phyloP scores from a whole-genome alignment of 1,284 basidiomycete species.

The Heterobasidion parviporum region DNA sequence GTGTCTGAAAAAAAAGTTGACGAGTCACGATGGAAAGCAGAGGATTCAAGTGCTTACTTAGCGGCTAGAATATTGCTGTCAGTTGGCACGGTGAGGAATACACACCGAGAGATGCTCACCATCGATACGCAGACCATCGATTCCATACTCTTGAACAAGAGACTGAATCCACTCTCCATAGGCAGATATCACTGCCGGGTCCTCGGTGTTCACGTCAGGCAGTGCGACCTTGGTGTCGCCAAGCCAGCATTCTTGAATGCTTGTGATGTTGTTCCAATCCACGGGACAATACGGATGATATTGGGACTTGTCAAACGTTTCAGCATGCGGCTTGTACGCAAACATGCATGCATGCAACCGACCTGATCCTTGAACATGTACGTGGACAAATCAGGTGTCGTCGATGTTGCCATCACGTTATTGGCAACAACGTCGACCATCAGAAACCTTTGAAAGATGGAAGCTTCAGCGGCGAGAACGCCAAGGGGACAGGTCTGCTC shows the following conservation, averaged over 20 bases:
- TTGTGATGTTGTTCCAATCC: constrained; percentile 53
- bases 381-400: constrained; percentile 44
- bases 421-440: constrained; percentile 80
- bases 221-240: constrained; percentile 61
- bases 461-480: not conserved
- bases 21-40: not conserved
- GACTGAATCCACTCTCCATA: constrained; percentile 57
- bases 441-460: constrained; percentile 34
- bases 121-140: constrained; percentile 74
- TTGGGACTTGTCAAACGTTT: constrained; percentile 25
- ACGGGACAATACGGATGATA: constrained; percentile 65
- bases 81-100: not conserved
- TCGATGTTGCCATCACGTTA: constrained; percentile 56
- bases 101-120: constrained; percentile 34
- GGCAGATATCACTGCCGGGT: constrained; percentile 43
- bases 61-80: constrained; percentile 5
- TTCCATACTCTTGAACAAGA: constrained; percentile 53
- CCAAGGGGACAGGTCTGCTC: constrained; percentile 7
- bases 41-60: constrained; percentile 8
- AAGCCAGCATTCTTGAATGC: constrained; percentile 69
- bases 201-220: constrained; percentile 68
- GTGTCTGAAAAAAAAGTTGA: constrained; percentile 36
- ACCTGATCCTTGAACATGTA: constrained; percentile 50
- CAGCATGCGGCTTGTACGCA: constrained; percentile 1
- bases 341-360: constrained; percentile 16